Evolutionary conservation across 2,329 filamentous ascomycete genomes (phyloP).

Genomic region (Trichoderma cornu-damae): DNA sequence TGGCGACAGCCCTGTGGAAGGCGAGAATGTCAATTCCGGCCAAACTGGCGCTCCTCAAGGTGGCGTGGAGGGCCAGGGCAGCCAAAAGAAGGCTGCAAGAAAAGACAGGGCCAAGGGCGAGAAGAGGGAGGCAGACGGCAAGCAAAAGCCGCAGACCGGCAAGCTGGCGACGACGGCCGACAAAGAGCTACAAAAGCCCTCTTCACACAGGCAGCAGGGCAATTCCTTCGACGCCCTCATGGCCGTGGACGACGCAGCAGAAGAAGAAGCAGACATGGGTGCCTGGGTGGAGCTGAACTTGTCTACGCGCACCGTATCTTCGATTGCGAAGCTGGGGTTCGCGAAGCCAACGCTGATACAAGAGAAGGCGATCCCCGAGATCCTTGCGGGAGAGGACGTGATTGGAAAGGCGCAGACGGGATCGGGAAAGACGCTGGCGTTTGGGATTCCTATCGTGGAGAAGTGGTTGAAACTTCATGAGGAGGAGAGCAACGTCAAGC

Average conservation of each 20-base stretch:
- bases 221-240: slow-evolving; percentile 52
- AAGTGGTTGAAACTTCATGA: slow-evolving; percentile 58
- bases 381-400: slow-evolving; percentile 79
- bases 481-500: slow-evolving; percentile 31
- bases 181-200: slow-evolving; percentile 34
- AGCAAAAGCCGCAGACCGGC: slow-evolving; percentile 23
- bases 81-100: slow-evolving; percentile 30
- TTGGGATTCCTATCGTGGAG: slow-evolving; percentile 89
- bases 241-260: slow-evolving; percentile 46
- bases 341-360: slow-evolving; percentile 79
- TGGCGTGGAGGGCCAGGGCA: slow-evolving; percentile 29
- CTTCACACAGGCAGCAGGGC: slow-evolving; percentile 36
- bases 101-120: slow-evolving; percentile 29
- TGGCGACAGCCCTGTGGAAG: slow-evolving; percentile 43
- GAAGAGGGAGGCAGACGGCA: slow-evolving; percentile 31
- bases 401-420: slow-evolving; percentile 95
- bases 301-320: slow-evolving; percentile 64
- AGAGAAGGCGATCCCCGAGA: slow-evolving; percentile 69
- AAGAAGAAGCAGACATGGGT: slow-evolving; percentile 62
- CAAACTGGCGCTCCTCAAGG: slow-evolving; percentile 31
- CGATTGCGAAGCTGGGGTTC: slow-evolving; percentile 76
- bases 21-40: slow-evolving; percentile 31
- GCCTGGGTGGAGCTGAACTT: slow-evolving; percentile 73
- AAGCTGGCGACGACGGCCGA: slow-evolving; percentile 33
- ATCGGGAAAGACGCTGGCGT: slow-evolving; percentile 93